Conservation (phyloP, 371 early-diverging fungal genomes). For the Mortierella sp. region DNA sequence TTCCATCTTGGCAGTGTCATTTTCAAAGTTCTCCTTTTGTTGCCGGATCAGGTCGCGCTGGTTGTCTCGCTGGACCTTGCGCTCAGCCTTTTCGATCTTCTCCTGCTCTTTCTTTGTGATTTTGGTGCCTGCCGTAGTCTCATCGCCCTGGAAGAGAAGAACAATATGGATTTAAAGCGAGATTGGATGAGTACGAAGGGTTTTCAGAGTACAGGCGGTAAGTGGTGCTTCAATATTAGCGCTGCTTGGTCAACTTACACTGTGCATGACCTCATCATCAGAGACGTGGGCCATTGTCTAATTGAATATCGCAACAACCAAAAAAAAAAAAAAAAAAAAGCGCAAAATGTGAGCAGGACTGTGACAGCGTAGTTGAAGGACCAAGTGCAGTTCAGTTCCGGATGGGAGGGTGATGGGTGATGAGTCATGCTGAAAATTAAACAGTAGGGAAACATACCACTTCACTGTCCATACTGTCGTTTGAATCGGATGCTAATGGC, state of each 20-base stretch:
- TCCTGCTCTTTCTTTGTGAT: slow-evolving; percentile 50
- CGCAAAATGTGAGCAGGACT: neutral
- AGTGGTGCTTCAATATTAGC: neutral
- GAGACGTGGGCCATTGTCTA: slow-evolving; percentile 39
- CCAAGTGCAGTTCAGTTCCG: neutral
- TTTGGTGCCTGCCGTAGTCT: slow-evolving; percentile 49
- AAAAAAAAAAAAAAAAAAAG: neutral
- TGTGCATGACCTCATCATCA: slow-evolving; percentile 52
- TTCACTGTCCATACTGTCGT: slow-evolving; percentile 32
- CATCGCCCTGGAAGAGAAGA: slow-evolving; percentile 36
- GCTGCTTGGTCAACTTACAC: slow-evolving; percentile 19
- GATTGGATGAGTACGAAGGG: neutral
- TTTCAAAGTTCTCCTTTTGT: slow-evolving; percentile 51
- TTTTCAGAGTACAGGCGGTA: neutral
- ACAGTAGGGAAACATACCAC: slow-evolving; percentile 21
- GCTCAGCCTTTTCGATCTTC: slow-evolving; percentile 46
- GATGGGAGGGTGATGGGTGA: neutral
- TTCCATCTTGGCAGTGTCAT: slow-evolving; percentile 45
- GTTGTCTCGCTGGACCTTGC: slow-evolving; percentile 46
- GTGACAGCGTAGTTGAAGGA: slow-evolving; percentile 4
- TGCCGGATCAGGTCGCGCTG: slow-evolving; percentile 52
- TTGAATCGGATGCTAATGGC: neutral
- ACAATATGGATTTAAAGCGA: neutral
- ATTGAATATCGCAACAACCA: neutral
- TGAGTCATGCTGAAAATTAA: neutral